These are phyloP conservation scores for Mycena polygramma DNA, from an alignment of 768 basidiomycete species.

Conservation along the genomic window DNA sequence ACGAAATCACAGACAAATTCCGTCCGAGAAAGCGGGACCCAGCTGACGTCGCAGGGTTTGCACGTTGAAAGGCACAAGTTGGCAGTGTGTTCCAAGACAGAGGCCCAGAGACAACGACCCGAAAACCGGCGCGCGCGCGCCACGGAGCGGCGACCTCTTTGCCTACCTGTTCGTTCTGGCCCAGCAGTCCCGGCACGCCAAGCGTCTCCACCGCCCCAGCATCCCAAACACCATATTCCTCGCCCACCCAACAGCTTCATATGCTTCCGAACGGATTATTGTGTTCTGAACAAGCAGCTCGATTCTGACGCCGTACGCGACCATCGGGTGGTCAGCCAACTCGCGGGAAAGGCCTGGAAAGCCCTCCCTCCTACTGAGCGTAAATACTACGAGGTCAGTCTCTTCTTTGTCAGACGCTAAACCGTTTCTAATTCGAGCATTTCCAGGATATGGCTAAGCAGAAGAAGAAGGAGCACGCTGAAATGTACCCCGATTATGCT, in stretches of 20 bases:
- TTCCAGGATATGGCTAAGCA: conserved; percentile 3
- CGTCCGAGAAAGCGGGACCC: too few species aligned
- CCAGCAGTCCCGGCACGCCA: conserved; percentile 24
- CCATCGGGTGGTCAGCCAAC: conserved; percentile 76
- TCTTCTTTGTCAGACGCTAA: too few species aligned
- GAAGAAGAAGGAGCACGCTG: conserved; percentile 51
- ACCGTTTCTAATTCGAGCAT: too few species aligned
- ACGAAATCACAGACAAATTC: too few species aligned
- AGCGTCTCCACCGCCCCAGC: conserved; percentile 40
- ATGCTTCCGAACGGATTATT: conserved; percentile 75
- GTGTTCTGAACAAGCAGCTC: conserved; percentile 61
- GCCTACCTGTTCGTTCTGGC: conserved; percentile 8
- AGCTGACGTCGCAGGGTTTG: too few species aligned
- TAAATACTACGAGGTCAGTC: conserved; percentile 32
- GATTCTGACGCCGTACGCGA: conserved; percentile 67
- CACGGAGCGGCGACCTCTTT: too few species aligned
- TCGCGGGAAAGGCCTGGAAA: conserved; percentile 75
- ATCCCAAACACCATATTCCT: conserved; percentile 63
- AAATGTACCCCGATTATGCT: conserved; percentile 67
- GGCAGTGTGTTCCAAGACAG: too few species aligned
- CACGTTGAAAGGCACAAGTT: too few species aligned
- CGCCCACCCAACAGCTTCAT: conserved; percentile 86
- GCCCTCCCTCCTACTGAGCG: conserved; percentile 55
- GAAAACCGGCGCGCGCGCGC: too few species aligned
- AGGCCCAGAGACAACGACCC: too few species aligned